Evolutionary conservation across 805 yeast genomes (phyloP), one percentile per base, ranked within the genome.

Genomic region (Yamadazyma ubonensis): DNA sequence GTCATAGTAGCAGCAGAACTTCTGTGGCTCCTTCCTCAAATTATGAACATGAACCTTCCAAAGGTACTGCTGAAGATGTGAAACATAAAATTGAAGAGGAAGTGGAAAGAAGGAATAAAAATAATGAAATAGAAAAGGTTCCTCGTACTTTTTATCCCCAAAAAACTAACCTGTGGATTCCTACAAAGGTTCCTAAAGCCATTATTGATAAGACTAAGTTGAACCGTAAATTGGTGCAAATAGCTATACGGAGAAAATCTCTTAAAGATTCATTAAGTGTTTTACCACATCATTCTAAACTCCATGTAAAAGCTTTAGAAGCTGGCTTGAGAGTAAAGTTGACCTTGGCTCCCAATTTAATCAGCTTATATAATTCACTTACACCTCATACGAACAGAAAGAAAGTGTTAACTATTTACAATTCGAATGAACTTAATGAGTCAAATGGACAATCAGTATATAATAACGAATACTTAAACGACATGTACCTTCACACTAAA

Each of bases 311-410:
- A 43, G 76, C 78, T 9, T 53, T 76, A 15, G 76, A 77, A 26
- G 76, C 79, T 2, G 77, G 76, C 14, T 65, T 78, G 4, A 65
- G 70, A 41, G 70, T 76, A 2, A 65, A 76, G 33, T 52, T 76
- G n/a, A 66, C 79, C 0, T 44, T 71, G 36, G 71, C 71, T 4
- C 71, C 76, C 6, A 65, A 72, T 21, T 48, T 76, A 30, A 57
- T 69, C 4, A 55, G 66, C 3, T 54, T 76, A 15, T 75, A 75
- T 53, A 65, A 71, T 25, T 63, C 67, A 18, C 52, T 76, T 29
- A 59, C 62, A 17, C 68, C 72, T 5, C 58, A 58, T 42, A 54
- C 63, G 6, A 41, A 30, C 25, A 50, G 55, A 27, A 60, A 57
- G 22, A 55, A 52, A 15, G 43, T 46, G 6, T 42, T 56, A 14